phyloP scores from a whole-genome alignment of 225 moss, liverwort and hornwort genomes.

The Physcomitrium patens region DNA sequence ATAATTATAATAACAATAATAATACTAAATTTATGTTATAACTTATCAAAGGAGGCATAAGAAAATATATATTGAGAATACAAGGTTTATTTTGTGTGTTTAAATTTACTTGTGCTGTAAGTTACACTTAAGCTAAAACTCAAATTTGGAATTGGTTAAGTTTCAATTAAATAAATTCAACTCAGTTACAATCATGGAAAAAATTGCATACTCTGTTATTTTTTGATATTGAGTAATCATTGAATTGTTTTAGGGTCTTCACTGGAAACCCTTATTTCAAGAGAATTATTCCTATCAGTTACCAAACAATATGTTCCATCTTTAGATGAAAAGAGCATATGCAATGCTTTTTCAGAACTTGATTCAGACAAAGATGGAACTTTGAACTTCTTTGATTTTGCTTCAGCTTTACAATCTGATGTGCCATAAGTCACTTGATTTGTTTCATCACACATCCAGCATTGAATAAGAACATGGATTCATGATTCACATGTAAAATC shows the following conservation, averaged over 20 bases:
- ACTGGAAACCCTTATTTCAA: conserved; percentile 37
- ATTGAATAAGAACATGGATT: too few species aligned
- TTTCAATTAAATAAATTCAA: background rate
- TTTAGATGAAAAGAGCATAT: conserved; percentile 28
- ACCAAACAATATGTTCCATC: conserved; percentile 37
- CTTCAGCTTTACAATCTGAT: conserved; percentile 40
- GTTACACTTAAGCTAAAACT: background rate
- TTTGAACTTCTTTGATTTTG: conserved; percentile 40
- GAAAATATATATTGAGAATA: too few species aligned
- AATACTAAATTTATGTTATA: too few species aligned
- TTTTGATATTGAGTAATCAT: too few species aligned
- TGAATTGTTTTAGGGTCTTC: conserved; percentile 7
- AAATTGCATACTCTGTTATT: too few species aligned
- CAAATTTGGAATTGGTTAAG: fast-evolving
- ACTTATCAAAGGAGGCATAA: too few species aligned
- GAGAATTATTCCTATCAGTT: conserved; percentile 16
- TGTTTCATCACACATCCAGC: too few species aligned
- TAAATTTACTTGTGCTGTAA: background rate
- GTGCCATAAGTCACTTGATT: conserved; percentile 31
- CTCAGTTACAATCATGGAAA: too few species aligned
- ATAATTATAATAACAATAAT: background rate
- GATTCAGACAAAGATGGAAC: conserved; percentile 47
- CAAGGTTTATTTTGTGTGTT: too few species aligned
- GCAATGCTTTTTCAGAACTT: conserved; percentile 43
- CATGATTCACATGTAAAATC: too few species aligned